Conservation (phyloP, 768 basidiomycete genomes). For the Gymnopilus junonius region DNA sequence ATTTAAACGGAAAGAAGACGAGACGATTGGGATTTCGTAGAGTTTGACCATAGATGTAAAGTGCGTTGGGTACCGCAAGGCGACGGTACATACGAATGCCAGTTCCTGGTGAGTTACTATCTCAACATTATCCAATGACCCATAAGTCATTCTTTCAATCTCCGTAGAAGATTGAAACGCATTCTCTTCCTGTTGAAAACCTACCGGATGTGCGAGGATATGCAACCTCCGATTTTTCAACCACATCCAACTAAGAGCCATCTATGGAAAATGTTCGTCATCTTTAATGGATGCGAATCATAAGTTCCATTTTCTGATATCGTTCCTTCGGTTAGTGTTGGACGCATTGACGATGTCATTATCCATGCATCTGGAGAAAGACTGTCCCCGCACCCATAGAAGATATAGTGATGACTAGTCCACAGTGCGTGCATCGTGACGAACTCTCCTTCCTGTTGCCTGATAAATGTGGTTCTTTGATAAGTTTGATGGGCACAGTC, state of each 20-base stretch:
- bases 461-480: not conserved
- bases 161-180: conserved; percentile 31
- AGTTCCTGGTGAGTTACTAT: conserved; percentile 34
- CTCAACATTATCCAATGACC: no score
- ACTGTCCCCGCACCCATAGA: conserved; percentile 39
- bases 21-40: conserved; percentile 38
- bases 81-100: conserved; percentile 42
- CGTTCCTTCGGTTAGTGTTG: conserved; percentile 32
- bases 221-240: conserved; percentile 45
- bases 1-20: conserved; percentile 16
- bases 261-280: conserved; percentile 46
- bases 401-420: conserved; percentile 23
- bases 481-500: conserved; percentile 31
- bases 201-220: conserved; percentile 41
- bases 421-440: conserved; percentile 25
- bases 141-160: not conserved
- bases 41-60: conserved; percentile 26
- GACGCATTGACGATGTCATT: conserved; percentile 43
- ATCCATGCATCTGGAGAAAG: conserved; percentile 39
- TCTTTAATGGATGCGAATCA: not conserved
- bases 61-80: conserved; percentile 41
- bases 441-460: not conserved
- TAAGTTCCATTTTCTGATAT: not conserved
- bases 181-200: conserved; percentile 41
- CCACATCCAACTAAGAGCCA: conserved; percentile 45